These are phyloP conservation scores for Dendrobium catenatum DNA, from an alignment of 106 monocot genomes.

Conservation along the genomic window DNA sequence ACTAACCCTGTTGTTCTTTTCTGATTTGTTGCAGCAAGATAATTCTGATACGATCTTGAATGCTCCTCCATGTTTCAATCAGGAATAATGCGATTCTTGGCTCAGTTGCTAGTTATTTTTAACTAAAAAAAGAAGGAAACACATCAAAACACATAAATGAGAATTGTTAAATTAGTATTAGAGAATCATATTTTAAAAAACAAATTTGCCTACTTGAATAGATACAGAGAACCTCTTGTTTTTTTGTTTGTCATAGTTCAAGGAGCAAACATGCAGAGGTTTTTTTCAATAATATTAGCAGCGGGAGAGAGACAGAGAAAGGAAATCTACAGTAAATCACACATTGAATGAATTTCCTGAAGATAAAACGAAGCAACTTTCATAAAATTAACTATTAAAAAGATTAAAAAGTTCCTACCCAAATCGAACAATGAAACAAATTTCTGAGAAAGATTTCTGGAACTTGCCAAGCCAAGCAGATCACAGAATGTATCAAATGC, in stretches of 20 bases:
- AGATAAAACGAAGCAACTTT: neutral
- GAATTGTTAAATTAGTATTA: neutral
- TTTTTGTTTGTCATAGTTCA: too few relatives aligned
- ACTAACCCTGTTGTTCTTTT: slow-evolving; percentile 1
- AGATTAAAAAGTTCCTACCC: neutral
- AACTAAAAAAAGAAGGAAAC: neutral
- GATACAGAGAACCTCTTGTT: too few relatives aligned
- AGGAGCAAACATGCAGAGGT: neutral
- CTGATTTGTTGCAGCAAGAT: neutral
- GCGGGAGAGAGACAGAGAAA: neutral
- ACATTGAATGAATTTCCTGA: neutral
- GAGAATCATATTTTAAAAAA: too few relatives aligned
- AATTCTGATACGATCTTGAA: neutral
- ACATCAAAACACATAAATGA: neutral
- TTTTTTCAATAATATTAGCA: neutral
- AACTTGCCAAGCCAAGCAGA: neutral
- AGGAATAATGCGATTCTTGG: neutral
- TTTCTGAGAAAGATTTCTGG: neutral
- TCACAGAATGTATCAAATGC: neutral
- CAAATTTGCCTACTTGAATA: too few relatives aligned
- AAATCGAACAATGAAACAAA: neutral
- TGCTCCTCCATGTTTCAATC: neutral
- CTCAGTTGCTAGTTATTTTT: neutral
- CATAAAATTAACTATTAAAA: neutral
- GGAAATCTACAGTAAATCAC: neutral